Evolutionary conservation across 257 asterid genomes (phyloP).

Genomic region (Lantana camara): DNA sequence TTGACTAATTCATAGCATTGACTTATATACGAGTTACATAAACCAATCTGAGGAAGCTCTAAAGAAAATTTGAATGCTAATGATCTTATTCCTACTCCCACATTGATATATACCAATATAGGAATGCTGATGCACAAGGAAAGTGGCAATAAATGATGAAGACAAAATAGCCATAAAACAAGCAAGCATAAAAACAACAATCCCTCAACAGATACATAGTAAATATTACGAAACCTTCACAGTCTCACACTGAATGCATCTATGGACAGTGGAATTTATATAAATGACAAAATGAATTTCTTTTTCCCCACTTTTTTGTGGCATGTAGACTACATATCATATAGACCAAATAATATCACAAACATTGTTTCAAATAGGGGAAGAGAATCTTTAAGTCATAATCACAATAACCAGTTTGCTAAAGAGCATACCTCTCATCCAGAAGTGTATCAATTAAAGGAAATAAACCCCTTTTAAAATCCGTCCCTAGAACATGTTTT

Average conservation of each 20-base stretch:
- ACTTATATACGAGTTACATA: too few relatives aligned
- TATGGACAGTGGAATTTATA: slow-evolving; percentile 16
- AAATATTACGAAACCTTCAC: slow-evolving; percentile 13
- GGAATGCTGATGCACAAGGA: slow-evolving; percentile 12
- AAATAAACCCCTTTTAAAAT: slow-evolving; percentile 95
- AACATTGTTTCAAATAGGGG: not conserved
- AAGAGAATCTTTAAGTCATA: slow-evolving; percentile 10
- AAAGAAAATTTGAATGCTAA: slow-evolving; percentile 16
- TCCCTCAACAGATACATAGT: slow-evolving; percentile 6
- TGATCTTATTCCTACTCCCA: not conserved
- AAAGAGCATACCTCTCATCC: slow-evolving; percentile 85
- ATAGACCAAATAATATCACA: slow-evolving; percentile 17
- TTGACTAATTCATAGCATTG: not conserved
- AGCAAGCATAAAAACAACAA: not conserved
- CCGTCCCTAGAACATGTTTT: slow-evolving; percentile 98
- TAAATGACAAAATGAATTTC: not conserved
- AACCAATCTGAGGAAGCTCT: not conserved
- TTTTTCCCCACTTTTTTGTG: not conserved
- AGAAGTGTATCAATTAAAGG: slow-evolving; percentile 93
- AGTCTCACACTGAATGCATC: slow-evolving; percentile 12
- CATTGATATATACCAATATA: slow-evolving; percentile 1
- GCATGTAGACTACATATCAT: not conserved
- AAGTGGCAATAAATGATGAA: not conserved
- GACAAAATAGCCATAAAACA: slow-evolving; percentile 4
- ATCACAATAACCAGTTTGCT: slow-evolving; percentile 14